These are phyloP conservation scores for Daldinia loculata DNA, from an alignment of 495 filamentous ascomycete species.

Conservation along the genomic window DNA sequence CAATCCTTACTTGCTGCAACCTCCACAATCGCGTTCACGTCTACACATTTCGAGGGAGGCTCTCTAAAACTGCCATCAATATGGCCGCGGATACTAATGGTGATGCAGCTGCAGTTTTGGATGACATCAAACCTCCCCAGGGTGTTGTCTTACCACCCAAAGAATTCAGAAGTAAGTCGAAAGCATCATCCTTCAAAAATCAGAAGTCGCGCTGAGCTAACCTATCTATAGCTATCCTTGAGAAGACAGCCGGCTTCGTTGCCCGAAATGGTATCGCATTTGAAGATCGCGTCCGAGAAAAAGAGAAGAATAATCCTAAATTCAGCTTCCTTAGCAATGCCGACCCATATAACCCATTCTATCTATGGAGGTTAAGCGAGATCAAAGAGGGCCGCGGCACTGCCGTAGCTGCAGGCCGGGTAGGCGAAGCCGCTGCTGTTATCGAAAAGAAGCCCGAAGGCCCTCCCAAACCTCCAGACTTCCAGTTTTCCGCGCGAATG, in stretches of 20 bases:
- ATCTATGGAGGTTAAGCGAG: slow-evolving; percentile 87
- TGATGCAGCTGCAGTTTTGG: slow-evolving; percentile 59
- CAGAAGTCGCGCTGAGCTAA: slow-evolving; percentile 61
- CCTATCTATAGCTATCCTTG: slow-evolving; percentile 78
- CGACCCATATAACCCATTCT: slow-evolving; percentile 89
- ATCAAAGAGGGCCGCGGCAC: slow-evolving; percentile 85
- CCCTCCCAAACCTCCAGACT: slow-evolving; percentile 86
- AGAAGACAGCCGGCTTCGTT: slow-evolving; percentile 97
- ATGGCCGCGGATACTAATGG: slow-evolving; percentile 67
- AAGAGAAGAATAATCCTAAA: slow-evolving; percentile 85
- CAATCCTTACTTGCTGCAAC: slow-evolving; percentile 24
- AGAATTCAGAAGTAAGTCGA: slow-evolving; percentile 45
- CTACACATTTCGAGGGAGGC: slow-evolving; percentile 36
- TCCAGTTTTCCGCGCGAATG: slow-evolving; percentile 95
- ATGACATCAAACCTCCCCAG: slow-evolving; percentile 74
- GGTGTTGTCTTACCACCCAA: slow-evolving; percentile 85
- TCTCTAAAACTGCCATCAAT: slow-evolving; percentile 45
- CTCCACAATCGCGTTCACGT: slow-evolving; percentile 19
- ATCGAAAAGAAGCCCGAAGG: slow-evolving; percentile 77
- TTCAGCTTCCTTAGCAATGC: slow-evolving; percentile 84
- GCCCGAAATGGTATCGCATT: slow-evolving; percentile 83
- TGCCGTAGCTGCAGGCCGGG: slow-evolving; percentile 78
- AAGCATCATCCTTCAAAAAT: not conserved
- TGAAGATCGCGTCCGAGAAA: slow-evolving; percentile 88
- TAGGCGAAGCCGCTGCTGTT: slow-evolving; percentile 64